These are phyloP conservation scores for Potentilla sterilis DNA, from an alignment of 306 rosid genomes.

Conservation along the genomic window DNA sequence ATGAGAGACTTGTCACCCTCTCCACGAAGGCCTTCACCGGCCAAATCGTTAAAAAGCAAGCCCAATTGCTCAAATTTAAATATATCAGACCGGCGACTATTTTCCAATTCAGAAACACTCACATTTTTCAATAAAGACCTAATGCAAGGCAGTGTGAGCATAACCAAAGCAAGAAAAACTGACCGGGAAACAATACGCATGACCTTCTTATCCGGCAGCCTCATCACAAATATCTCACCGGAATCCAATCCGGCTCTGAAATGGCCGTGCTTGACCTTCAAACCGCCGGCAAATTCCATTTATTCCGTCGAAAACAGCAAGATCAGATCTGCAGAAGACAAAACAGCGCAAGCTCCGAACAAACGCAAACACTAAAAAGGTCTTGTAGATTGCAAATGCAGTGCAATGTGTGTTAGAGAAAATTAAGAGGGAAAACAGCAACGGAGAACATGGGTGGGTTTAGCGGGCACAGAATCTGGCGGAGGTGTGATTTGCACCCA, in stretches of 20 bases:
- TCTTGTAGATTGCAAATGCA: conserved; percentile 1
- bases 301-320: neutral
- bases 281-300: conserved; percentile 30
- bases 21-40: conserved; percentile 46
- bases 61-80: conserved; percentile 36
- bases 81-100: neutral
- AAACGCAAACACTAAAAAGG: neutral
- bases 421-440: conserved; percentile 2
- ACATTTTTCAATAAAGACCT: conserved; percentile 28
- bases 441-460: conserved; percentile 9
- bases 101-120: conserved; percentile 16
- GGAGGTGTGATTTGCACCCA: conserved; percentile 82
- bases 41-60: conserved; percentile 49
- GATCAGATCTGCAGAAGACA: neutral
- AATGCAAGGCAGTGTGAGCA: conserved; percentile 47
- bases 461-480: conserved; percentile 74
- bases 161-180: conserved; percentile 50
- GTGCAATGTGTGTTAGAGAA: neutral
- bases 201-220: conserved; percentile 46
- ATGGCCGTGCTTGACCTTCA: conserved; percentile 27
- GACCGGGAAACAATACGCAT: conserved; percentile 55
- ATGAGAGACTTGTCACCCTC: conserved; percentile 47
- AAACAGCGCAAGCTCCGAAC: conserved; percentile 14
- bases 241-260: conserved; percentile 33
- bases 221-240: conserved; percentile 36